Base-by-base conservation (phyloP, 805 yeast species). In the Suhomyces pyralidae region DNA sequence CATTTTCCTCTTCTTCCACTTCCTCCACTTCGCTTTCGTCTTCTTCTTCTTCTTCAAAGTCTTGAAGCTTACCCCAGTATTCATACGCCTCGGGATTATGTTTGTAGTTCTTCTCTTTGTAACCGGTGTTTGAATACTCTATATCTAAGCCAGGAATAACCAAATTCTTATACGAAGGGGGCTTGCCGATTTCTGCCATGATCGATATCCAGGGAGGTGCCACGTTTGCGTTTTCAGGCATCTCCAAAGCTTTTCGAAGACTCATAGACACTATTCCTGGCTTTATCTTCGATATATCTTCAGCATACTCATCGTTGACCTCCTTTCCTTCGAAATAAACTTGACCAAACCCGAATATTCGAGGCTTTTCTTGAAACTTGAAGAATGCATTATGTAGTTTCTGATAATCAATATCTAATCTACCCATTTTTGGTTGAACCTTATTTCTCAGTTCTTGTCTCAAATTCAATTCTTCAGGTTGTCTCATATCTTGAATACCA, bases 361-460 rank as follows among this genome's bases (percentile, higher is more conserved):
- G 73, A 0, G 97, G 97, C 59, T 83, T 85, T 0, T 84, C 76
- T 61, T 93, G 97, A 61, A 80, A 73, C 63, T 85, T 86, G 78
- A 90, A 92, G 62, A 93, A 92, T 0, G 97, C 96, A 65, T 89
- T 88, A 63, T 90, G 84, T 19, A 93, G 68, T 57, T 83, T 87
- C 56, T 81, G 85, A 64, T 87, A 92, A 67, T 93, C 97, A 22
- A 94, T 80, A 65, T 93, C 98, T 20, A 93, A 67, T 49, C 84
- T 77, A 1, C 96, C 96, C 83, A 90, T 76, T 64, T 89, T 90
- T 0, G 97, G 97, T 66, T 90, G 97, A 0, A 91, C 96, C 49
- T 88, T 77, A 52, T 88, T 93, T 56, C 97, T 78, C 66, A 86
- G 86, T 62, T 81, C 78, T 61, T 88, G 94, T 63, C 87, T 84